Base-by-base conservation (phyloP, 768 basidiomycete genomes). In the Rossbeevera mucosa region DNA sequence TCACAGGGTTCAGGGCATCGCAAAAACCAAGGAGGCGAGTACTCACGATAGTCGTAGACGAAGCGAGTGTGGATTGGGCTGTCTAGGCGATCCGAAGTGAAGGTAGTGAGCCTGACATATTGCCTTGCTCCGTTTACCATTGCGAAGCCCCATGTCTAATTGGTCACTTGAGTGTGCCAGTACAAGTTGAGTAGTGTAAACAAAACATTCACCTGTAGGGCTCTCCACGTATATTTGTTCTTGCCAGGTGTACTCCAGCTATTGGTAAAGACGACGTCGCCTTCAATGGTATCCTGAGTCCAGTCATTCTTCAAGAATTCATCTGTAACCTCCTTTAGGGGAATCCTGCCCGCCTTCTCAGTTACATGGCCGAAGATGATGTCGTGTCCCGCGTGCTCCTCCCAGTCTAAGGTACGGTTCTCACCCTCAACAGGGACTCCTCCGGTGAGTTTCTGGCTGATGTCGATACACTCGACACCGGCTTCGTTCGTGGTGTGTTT, bases 11-110 rank as follows among this genome's bases (percentile, higher is more conserved):
- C 50, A 64, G 61, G 51, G 53, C 26, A n/a, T n/a, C 44, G 4
- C 20, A 20, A 42, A 33, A 25, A 9, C 20, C 9, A 50, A n/a
- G 18, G n/a, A 21, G 7, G 21, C 9, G 42, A 25, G 13, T 0
- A 70, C 85, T 67, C 48, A 87, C 86, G 51, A 56, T 88, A 88
- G 60, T 88, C 84, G 54, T 88, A 90, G 18, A 85, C 73, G 31
- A 88, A 63, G 38, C 74, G 77, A 9, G 74, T 71, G 51, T 79
- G 71, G 45, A 88, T 80, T 30, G 69, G 60, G 6, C 57, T 56
- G 13, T 80, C 78, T 58, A n/a, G n/a, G n/a, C n/a, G n/a, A n/a
- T 84, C 18, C 36, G 85, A 85, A 5, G 77, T 80, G 66, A 88
- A 88, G 55, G 77, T 74, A 55, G 86, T 68, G 58, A 78, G 81